Evolutionary conservation across 805 yeast species (phyloP).

Genomic region (Zygosaccharomyces pseudorouxii): DNA sequence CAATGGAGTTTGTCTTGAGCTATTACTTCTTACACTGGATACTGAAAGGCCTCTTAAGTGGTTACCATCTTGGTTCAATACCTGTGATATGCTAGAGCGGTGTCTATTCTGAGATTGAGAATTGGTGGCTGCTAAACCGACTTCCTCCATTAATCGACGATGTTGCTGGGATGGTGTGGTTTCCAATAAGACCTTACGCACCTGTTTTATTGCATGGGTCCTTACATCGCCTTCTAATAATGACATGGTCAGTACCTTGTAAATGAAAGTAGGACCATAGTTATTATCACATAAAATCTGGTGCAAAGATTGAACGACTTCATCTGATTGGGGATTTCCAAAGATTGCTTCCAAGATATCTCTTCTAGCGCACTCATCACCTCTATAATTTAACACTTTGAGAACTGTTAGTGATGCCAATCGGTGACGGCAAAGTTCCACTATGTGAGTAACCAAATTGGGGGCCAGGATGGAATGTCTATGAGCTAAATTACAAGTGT

Average conservation of each 20-base stretch:
- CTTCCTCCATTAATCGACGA: constrained; percentile 86
- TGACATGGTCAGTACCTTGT: constrained; percentile 74
- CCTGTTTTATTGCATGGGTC: constrained; percentile 54
- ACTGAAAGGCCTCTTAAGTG: constrained; percentile 33
- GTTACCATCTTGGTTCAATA: constrained; percentile 19
- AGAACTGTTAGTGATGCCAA: constrained; percentile 78
- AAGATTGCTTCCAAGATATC: constrained; percentile 61
- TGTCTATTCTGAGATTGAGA: constrained; percentile 16
- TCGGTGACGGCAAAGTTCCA: constrained; percentile 68
- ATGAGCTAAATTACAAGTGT: constrained; percentile 65
- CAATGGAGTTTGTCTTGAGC: constrained; percentile 27
- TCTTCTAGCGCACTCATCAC: constrained; percentile 58
- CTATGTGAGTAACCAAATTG: constrained; percentile 57
- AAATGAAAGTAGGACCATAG: constrained; percentile 73
- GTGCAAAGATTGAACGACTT: constrained; percentile 47
- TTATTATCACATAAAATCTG: constrained; percentile 59
- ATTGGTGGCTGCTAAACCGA: constrained; percentile 52
- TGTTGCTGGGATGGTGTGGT: constrained; percentile 65
- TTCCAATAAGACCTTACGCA: constrained; percentile 58
- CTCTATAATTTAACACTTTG: constrained; percentile 68
- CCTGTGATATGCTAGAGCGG: constrained; percentile 26
- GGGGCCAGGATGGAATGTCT: constrained; percentile 64
- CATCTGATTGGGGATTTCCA: constrained; percentile 41
- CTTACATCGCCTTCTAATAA: constrained; percentile 53
- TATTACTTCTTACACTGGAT: constrained; percentile 30